Base-by-base conservation (phyloP, 805 yeast genomes). In the Candida manassasensis region DNA sequence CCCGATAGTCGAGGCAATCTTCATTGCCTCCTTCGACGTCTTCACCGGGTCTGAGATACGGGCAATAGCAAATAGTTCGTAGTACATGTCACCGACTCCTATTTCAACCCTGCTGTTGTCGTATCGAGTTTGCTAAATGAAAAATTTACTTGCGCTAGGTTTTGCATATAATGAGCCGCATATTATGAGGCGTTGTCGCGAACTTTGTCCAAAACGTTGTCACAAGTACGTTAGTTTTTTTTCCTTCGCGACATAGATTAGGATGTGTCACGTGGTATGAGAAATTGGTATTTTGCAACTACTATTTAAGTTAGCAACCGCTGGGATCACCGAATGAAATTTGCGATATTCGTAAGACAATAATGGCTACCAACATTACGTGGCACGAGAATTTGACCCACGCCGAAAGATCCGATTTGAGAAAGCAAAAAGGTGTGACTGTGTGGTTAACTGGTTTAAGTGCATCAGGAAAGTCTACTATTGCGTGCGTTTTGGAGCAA, bases 381-480 rank as follows among this genome's bases (percentile, higher is more conserved):
- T 90, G 97, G 97, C 97, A 90, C 67, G 79, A 77, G 48, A 90
- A 93, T 54, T 68, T 90, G 49, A 80, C 93, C 15, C 87, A 83
- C 60, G 79, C 71, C 14, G 96, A 90, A 65, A 84, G 97, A 53
- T 63, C 75, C 32, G 63, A 57, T 19, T 64, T 84, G 38, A 77
- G 85, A 42, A 79, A 80, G 39, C 97, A 89, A 66, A 71, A 73
- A 34, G 97, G 97, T 32, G 81, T 84, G 38, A 90, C 97, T 15
- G 70, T 90, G 29, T 90, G 97, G 97, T 72, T 90, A 49, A 90
- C 97, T 10, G 97, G 97, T 4, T 71, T 90, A 43, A 84, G 95
- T 45, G 97, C 97, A 7, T 83, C 95, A 34, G 97, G 97, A 40
- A 90, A 90, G 61, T 79, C 88, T 51, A 90, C 97, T 32, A 83